Evolutionary conservation across 225 moss, liverwort and hornwort species (phyloP), one percentile per base, ranked within the genome.

Genomic region (Climacium dendroides): DNA sequence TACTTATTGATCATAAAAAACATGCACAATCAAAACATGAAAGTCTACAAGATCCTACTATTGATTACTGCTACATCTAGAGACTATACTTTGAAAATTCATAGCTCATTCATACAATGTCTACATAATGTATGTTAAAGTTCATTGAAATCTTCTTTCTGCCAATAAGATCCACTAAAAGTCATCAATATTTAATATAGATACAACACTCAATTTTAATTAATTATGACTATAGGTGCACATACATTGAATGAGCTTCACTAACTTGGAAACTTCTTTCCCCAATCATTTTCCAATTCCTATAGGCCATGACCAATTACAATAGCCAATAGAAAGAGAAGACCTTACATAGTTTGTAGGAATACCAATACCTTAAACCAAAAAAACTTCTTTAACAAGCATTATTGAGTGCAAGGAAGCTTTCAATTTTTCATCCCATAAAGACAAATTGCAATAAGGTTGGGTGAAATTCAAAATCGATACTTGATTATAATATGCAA

Each of bases 391-490:
- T 35, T 0, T 9, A 35, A 15, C 14, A 35, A 53, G 4, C 53
- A 35, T 23, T 23, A 8, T 5, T 53, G 3, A 53, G 8, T 11
- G 7, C 35, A 0, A 0, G 1, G 1, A 76, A 54, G 4, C n/a
- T 76, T 0, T 25, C 15, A 20, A 5, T 14, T 76, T n/a, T 6
- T 76, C 25, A n/a, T 15, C 6, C 54, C 9, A 6, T 9, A 4
- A 54, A 54, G 15, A 34, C 6, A 35, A 54, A 15, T 24, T 24
- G 4, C n/a, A 54, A 35, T 35, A 13, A 34, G 52, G 1, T 14
- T 13, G 22, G 5, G 0, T 5, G 0, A 75, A n/a, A n/a, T n/a
- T n/a, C 23, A 53, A 76, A 4, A 76, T n/a, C 15, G 15, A 24
- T 54, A 3, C 54, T 76, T 74, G 12, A 48, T 74, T 19, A 18